Conservation (phyloP, 352 stramenopile genomes). For the Phytophthora chlamydospora region DNA sequence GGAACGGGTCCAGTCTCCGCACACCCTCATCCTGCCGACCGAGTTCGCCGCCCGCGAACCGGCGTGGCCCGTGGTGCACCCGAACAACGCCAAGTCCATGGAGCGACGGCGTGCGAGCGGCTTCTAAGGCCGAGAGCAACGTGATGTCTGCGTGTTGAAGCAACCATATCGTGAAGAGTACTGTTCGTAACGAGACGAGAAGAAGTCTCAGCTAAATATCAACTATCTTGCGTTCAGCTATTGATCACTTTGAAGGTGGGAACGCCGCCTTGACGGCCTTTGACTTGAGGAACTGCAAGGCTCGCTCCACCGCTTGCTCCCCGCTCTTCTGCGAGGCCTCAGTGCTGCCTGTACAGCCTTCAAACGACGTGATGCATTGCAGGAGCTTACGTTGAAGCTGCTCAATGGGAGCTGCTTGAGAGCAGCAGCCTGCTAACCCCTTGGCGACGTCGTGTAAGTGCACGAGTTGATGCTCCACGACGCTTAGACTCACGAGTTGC, state of each 20-base stretch:
- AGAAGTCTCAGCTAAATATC: conserved; percentile 19
- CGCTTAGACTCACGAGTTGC: conserved; percentile 43
- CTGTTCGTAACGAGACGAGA: conserved; percentile 7
- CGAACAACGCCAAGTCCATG: conserved; percentile 39
- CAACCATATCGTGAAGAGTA: conserved; percentile 15
- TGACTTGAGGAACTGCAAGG: conserved; percentile 55
- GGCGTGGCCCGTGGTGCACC: conserved; percentile 12
- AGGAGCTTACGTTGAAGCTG: conserved; percentile 65
- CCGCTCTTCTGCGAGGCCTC: conserved; percentile 53
- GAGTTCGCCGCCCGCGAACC: conserved; percentile 35
- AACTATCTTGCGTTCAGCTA: conserved; percentile 13
- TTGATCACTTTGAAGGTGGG: conserved; percentile 13
- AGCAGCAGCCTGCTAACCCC: conserved; percentile 7
- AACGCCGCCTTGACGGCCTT: conserved; percentile 41
- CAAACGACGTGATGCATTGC: conserved; percentile 72
- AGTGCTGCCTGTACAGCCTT: conserved; percentile 58
- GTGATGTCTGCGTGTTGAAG: conserved; percentile 6
- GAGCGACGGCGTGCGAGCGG: conserved; percentile 48
- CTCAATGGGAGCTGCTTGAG: conserved; percentile 36
- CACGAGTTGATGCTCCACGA: conserved; percentile 60
- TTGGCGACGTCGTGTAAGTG: conserved; percentile 38
- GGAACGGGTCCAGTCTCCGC: conserved; percentile 41
- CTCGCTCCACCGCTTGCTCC: conserved; percentile 62
- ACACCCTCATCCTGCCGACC: conserved; percentile 52
- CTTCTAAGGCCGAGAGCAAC: conserved; percentile 11